Base-by-base conservation (phyloP, 441 rosid genomes). In the Dalechampia spathulata region DNA sequence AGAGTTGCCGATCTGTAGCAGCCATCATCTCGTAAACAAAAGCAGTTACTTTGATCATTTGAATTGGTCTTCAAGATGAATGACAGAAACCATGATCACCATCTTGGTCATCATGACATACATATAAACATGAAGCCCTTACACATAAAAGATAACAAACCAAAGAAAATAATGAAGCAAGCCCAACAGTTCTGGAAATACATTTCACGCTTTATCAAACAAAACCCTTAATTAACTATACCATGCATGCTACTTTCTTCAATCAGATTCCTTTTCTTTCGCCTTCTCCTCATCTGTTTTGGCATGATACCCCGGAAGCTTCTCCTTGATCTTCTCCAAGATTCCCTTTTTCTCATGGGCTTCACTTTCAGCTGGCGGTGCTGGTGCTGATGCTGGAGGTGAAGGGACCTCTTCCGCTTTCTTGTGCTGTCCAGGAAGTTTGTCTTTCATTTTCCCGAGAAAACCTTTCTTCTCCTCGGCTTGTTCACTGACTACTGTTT, bases 261-360 rank as follows among this genome's bases (percentile, higher is more conserved):
- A 34, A 15, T 49, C 25, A 58, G 55, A 23, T 23, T 55, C 75
- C 32, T 75, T 73, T 17, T 61, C 78, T 48, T 75, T 72, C 34
- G 4, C 34, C 34, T 30, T 30, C 16, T 75, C 85, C 15, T 76
- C 86, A 23, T 63, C 83, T 3, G 68, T 60, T 76, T 87, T 84
- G 49, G 76, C 45, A 59, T 87, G 90, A 54, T 77, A 70, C 9
- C 94, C 89, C 6, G 94, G 94, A 28, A 88, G 66, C 64, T 88
- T 88, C 70, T 83, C 96, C 75, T 83, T 89, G 57, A 89, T 82
- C 78, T 89, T 89, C 82, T 86, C 91, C 16, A 89, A 13, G 14
- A 89, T 46, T 0, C 95, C 92, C 52, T 83, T 89, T 74, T 83
- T 87, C 79, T 82, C 89, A 62, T 75, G 71, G 0, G 65, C 60